Conservation (phyloP, 176 grass and related monocot genomes). For the Coix lacrymajobi region DNA sequence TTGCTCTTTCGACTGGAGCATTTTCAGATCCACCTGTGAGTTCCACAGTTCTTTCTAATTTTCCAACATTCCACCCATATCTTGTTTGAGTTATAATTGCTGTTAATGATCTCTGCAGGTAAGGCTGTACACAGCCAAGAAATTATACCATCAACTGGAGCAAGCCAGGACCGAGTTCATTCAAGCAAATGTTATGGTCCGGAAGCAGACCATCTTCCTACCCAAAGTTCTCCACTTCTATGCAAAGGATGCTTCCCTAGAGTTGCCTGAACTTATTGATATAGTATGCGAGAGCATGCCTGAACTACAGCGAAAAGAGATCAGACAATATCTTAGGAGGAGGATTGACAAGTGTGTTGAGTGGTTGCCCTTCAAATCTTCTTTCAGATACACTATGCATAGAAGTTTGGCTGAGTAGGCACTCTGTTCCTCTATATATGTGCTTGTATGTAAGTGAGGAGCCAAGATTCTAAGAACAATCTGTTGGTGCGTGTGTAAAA, state of each 20-base stretch:
- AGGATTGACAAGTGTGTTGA: constrained; percentile 70
- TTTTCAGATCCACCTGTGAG: constrained; percentile 90
- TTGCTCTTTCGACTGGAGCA: constrained; percentile 87
- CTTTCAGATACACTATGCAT: constrained; percentile 86
- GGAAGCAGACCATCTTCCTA: constrained; percentile 69
- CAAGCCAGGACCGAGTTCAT: constrained; percentile 75
- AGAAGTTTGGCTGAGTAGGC: constrained; percentile 59
- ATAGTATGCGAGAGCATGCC: constrained; percentile 70
- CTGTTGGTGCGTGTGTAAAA: background rate
- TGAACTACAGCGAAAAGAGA: constrained; percentile 53
- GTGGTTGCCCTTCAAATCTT: constrained; percentile 82
- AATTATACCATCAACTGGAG: constrained; percentile 60
- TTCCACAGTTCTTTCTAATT: background rate
- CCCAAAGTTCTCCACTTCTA: constrained; percentile 81
- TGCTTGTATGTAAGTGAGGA: constrained; percentile 34
- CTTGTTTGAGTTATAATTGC: background rate
- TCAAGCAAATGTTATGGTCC: constrained; percentile 55
- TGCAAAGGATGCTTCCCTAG: constrained; percentile 71
- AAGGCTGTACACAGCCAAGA: constrained; percentile 80
- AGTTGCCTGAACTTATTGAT: constrained; percentile 57
- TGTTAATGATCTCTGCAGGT: constrained; percentile 51
- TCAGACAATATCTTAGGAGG: constrained; percentile 53
- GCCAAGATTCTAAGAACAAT: background rate
- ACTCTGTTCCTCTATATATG: constrained; percentile 1
- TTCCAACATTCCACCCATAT: constrained; percentile 8